phyloP scores from a whole-genome alignment of 1,284 basidiomycete species.

The Ceratobasidium sp. region DNA sequence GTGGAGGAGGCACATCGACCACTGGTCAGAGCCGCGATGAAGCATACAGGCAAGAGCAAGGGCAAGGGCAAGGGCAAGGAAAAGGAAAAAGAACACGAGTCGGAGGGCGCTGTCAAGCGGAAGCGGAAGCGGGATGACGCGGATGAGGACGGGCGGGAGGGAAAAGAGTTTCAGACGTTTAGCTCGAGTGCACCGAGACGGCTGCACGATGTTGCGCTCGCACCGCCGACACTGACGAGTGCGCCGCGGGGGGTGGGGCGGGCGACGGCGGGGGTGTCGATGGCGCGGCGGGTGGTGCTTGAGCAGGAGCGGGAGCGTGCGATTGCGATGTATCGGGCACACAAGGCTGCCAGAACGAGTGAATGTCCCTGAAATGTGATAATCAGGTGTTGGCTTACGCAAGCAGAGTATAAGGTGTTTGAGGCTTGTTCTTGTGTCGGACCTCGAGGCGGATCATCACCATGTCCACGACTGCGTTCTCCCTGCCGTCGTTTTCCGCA shows the following conservation, averaged over 20 bases:
- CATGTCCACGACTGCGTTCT: constrained; percentile 8
- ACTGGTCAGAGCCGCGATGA: constrained; percentile 19
- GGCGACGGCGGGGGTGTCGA: not conserved
- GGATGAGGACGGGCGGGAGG: not conserved
- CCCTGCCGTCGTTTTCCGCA: constrained; percentile 10
- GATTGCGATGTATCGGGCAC: constrained; percentile 10
- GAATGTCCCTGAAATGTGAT: constrained; percentile 6
- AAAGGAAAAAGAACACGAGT: not conserved
- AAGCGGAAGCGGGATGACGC: constrained; percentile 5
- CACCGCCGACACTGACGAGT: constrained; percentile 15
- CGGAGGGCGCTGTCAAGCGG: constrained; percentile 5
- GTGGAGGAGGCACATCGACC: constrained; percentile 30
- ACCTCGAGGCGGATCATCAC: constrained; percentile 12
- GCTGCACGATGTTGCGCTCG: constrained; percentile 15
- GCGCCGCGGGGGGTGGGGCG: not conserved
- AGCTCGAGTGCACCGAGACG: constrained; percentile 22
- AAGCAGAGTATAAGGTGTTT: constrained; percentile 1
- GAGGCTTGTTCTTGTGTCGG: constrained; percentile 6
- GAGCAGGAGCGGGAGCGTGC: constrained; percentile 10
- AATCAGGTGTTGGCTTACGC: not conserved
- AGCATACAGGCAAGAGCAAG: not conserved
- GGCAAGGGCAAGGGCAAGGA: not conserved
- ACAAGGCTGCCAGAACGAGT: not conserved
- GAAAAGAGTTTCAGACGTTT: constrained; percentile 14
- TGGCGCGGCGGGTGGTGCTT: constrained; percentile 16